Conservation (phyloP, 2,329 filamentous ascomycete species). For the Fusarium sp. region DNA sequence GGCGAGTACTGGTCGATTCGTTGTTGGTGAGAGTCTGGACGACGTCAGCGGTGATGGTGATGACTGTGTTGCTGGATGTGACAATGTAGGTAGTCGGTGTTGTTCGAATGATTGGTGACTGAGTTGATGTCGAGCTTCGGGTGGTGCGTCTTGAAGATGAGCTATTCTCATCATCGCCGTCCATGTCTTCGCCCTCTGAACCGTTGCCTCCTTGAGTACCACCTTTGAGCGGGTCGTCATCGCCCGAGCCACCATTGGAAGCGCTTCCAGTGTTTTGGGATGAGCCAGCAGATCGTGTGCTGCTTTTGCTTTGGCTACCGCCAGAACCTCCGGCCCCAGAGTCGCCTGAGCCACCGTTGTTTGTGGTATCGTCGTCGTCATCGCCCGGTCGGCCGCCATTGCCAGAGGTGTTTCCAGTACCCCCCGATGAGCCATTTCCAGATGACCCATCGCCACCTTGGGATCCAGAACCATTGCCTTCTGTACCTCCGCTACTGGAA, state of each 20-base stretch:
- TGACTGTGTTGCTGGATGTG: slow-evolving; percentile 3
- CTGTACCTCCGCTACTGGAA: background rate
- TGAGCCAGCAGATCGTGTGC: background rate
- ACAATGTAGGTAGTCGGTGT: background rate
- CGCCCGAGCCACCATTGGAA: background rate
- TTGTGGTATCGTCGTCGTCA: background rate
- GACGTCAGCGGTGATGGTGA: background rate
- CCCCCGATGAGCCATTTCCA: background rate
- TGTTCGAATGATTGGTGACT: background rate
- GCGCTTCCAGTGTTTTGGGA: background rate
- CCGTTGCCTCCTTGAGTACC: background rate
- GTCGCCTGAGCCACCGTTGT: background rate
- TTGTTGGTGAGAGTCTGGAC: slow-evolving; percentile 7
- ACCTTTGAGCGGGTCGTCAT: background rate
- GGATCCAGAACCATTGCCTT: background rate
- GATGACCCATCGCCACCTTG: background rate
- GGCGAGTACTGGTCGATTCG: background rate
- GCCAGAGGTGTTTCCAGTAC: background rate
- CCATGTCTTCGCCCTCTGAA: background rate
- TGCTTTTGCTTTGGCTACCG: background rate
- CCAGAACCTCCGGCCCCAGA: background rate
- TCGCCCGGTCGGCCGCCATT: background rate
- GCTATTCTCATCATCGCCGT: background rate
- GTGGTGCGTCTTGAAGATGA: background rate
- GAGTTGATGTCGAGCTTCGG: background rate